Conservation (phyloP, 192 early-diverging fungal species). For the Coemansia sp. region DNA sequence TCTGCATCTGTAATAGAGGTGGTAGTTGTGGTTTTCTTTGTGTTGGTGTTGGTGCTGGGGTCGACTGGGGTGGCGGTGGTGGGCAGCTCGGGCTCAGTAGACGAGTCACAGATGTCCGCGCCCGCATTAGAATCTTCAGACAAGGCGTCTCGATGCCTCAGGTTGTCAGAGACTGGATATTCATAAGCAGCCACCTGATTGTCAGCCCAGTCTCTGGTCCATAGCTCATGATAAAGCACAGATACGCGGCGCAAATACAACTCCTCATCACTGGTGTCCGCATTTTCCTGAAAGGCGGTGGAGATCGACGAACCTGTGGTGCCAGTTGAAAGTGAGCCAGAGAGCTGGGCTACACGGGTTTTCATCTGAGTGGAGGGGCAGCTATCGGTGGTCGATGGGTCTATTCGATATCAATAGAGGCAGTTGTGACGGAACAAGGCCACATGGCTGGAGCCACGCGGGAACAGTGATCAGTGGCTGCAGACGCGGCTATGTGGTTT, state of each 20-base stretch:
- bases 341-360: neutral
- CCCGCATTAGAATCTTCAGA: neutral
- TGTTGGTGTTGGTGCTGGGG: neutral
- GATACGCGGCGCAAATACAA: slow-evolving; percentile 50
- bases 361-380: neutral
- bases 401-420: slow-evolving; percentile 10
- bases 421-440: slow-evolving; percentile 10
- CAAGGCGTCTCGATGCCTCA: too few species aligned
- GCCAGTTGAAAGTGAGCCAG: neutral
- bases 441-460: slow-evolving; percentile 7
- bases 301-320: neutral
- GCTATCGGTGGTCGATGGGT: slow-evolving; percentile 3
- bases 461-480: neutral
- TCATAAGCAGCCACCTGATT: neutral
- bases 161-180: neutral
- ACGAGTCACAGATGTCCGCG: too few species aligned
- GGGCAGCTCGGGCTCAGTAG: too few species aligned
- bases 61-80: too few species aligned
- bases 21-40: neutral
- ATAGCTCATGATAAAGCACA: slow-evolving; percentile 50
- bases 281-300: neutral
- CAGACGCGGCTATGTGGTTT: neutral
- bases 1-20: neutral
- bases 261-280: slow-evolving; percentile 31
- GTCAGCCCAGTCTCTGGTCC: slow-evolving; percentile 50